Evolutionary conservation across 2,329 filamentous ascomycete species (phyloP).

Genomic region (Penicillium sp.): DNA sequence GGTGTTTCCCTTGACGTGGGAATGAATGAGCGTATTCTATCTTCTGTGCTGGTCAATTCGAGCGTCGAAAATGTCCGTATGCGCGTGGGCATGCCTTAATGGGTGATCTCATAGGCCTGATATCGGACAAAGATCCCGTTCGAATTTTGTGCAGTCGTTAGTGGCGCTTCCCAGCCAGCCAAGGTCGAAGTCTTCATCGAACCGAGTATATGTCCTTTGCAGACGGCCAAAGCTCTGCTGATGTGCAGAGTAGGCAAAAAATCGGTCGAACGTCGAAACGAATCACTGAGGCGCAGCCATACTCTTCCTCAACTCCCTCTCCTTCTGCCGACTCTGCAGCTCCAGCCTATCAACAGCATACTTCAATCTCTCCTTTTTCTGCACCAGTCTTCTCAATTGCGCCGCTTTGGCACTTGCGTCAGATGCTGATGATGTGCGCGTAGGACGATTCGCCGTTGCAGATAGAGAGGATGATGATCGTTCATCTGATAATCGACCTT

Average conservation of each 20-base stretch:
- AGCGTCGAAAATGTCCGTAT: background rate
- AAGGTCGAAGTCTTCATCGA: background rate
- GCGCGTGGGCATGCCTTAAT: background rate
- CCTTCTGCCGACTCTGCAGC: conserved; percentile 74
- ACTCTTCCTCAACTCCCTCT: conserved; percentile 69
- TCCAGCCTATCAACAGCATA: conserved; percentile 84
- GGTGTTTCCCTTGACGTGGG: no score
- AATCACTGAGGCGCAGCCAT: conserved; percentile 56
- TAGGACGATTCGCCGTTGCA: conserved; percentile 15
- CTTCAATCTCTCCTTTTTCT: conserved; percentile 79
- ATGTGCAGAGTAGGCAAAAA: background rate
- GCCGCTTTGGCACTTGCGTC: conserved; percentile 45
- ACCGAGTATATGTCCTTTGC: background rate
- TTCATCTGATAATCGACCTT: conserved; percentile 58
- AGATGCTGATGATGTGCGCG: conserved; percentile 7
- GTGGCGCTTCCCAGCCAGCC: background rate
- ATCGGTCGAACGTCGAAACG: background rate
- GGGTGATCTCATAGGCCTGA: background rate
- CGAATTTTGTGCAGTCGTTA: background rate
- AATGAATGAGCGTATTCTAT: background rate
- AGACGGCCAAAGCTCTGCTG: background rate
- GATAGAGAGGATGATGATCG: conserved; percentile 18
- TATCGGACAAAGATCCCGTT: background rate
- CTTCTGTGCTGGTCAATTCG: background rate
- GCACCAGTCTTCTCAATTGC: conserved; percentile 64